A percentile compares a stretch with the other conserved stretches of the same genome.
These are phyloP conservation scores for Phyllosticta paracitricarpa DNA, from an alignment of 2,329 filamentous ascomycete genomes.

Conservation along the genomic window DNA sequence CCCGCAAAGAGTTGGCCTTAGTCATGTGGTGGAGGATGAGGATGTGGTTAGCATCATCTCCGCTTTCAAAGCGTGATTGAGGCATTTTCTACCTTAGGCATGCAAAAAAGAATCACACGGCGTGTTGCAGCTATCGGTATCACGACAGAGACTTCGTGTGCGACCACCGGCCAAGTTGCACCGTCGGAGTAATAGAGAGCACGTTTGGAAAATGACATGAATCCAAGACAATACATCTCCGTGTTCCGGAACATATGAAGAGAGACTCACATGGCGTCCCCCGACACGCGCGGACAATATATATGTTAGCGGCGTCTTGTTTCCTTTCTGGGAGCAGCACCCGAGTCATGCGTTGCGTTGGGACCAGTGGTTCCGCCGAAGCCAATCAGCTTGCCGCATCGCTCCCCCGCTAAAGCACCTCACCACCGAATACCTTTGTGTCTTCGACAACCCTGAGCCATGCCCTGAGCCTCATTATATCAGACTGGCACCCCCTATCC, in stretches of 20 bases:
- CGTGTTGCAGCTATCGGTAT: not conserved
- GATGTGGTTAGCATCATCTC: constrained; percentile 57
- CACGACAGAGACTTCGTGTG: not conserved
- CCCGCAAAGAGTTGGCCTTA: constrained; percentile 81
- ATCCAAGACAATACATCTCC: not conserved
- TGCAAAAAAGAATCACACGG: not conserved
- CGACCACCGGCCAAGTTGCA: not conserved
- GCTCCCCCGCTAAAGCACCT: not conserved
- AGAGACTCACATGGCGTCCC: not conserved
- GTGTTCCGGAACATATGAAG: not conserved
- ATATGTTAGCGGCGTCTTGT: not conserved
- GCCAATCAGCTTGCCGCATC: not conserved
- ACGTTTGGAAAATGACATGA: not conserved
- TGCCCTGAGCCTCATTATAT: not conserved
- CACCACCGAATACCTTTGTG: not conserved
- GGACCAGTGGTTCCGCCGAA: not conserved
- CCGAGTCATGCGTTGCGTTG: not conserved
- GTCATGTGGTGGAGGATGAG: constrained; percentile 64
- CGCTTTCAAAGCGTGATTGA: constrained; percentile 16
- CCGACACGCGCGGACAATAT: not conserved
- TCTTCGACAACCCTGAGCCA: not conserved
- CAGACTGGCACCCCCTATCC: not conserved
- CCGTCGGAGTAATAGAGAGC: not conserved
- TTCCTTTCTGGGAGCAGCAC: not conserved
- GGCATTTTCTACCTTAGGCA: not conserved